Conservation (phyloP, 2,329 filamentous ascomycete genomes). For the Mycosphaerelloides madeirae region DNA sequence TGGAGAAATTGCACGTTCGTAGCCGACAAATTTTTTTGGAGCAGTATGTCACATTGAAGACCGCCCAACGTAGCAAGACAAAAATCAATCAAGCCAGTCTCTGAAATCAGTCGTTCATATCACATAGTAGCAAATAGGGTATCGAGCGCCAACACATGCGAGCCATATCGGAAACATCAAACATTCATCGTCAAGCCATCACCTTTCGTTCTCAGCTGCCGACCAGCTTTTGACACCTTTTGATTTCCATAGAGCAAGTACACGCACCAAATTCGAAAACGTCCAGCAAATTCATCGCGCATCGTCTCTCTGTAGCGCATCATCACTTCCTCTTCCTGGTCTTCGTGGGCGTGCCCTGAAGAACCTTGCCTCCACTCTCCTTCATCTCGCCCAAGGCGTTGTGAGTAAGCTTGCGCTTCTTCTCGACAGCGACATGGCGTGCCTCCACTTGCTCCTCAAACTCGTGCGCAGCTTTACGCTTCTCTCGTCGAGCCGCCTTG, state of each 20-base stretch:
- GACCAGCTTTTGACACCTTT: not conserved
- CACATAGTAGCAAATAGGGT: conserved; percentile 6
- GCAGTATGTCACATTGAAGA: no score
- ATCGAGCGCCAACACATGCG: conserved; percentile 18
- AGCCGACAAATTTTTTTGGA: no score
- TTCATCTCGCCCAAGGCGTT: conserved; percentile 44
- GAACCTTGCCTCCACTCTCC: conserved; percentile 49
- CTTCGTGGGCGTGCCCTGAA: conserved; percentile 44
- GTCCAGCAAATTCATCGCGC: no score
- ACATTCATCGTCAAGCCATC: conserved; percentile 5
- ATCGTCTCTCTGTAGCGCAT: not conserved
- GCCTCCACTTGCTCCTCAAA: conserved; percentile 54
- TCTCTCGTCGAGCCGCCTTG: conserved; percentile 49
- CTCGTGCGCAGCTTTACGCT: conserved; percentile 48
- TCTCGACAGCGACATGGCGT: conserved; percentile 49
- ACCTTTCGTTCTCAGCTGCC: not conserved
- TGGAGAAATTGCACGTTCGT: no score
- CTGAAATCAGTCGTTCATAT: no score
- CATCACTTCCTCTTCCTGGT: conserved; percentile 21
- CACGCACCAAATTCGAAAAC: no score
- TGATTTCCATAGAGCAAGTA: not conserved
- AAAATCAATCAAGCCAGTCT: no score
- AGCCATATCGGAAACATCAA: conserved; percentile 11
- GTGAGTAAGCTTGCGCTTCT: conserved; percentile 41
- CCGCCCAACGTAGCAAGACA: no score